Evolutionary conservation across 805 yeast genomes (phyloP), one percentile per base, ranked within the genome.

Genomic region (Cyberlindnera lachancei): DNA sequence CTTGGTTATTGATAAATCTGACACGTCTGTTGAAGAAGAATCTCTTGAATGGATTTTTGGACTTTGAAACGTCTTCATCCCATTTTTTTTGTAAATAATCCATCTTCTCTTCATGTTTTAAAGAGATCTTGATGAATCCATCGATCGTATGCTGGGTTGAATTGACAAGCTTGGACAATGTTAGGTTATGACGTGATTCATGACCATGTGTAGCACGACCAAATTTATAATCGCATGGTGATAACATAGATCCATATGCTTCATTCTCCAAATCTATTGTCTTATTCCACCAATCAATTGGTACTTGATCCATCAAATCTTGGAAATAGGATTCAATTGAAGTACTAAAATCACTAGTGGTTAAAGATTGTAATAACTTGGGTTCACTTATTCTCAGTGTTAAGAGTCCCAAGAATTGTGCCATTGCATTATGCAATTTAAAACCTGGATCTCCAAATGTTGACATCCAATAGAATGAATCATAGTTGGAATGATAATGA

Each of bases 401-500:
- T 4, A 71, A 29, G 16, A 72, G 48, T 2, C 83, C 81, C 37
- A 75, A 49, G 31, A 61, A 63, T 48, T 74, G 69, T 12, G 79
- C 66, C 48, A 72, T 52, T 5, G 75, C 53, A 32, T 73, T 72
- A 53, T 81, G 88, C 40, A 55, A 65, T 25, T 61, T 61, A 58
- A 75, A 79, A 0, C 69, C 75, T 11, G 80, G 78, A 48, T 80
- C 88, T 18, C 73, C 81, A 50, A 53, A 68, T 5, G 56, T 61
- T 23, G 64, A 63, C 79, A 80, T 77, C 90, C 90, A 81, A 41
- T 73, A 62, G 52, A 59, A 74, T 1, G 84, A 76, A 53, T 79
- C 87, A 48, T 77, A 81, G 51, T 77, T 74, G 14, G 88, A 79
- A 50, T 81, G 90, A 52, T 81, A 79, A 38, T 79, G 88, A 50